Evolutionary conservation across 2,329 filamentous ascomycete genomes (phyloP).

Genomic region (Coniochaeta prunicola): DNA sequence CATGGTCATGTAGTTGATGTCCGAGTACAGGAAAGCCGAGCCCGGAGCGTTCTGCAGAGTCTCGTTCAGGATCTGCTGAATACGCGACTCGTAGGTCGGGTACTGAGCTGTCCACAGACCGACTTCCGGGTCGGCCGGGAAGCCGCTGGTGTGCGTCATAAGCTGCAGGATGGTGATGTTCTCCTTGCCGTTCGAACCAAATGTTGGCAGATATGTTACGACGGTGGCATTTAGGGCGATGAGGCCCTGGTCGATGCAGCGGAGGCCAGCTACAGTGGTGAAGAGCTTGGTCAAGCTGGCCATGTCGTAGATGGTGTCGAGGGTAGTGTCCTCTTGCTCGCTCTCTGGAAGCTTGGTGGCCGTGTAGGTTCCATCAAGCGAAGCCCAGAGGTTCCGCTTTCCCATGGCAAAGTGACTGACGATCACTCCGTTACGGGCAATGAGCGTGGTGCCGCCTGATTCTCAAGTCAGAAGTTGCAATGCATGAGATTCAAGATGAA

Average conservation of each 20-base stretch:
- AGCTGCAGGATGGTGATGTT: slow-evolving; percentile 24
- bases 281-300: slow-evolving; percentile 30
- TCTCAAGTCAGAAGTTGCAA: not conserved
- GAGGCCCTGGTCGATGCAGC: slow-evolving; percentile 18
- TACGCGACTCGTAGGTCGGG: slow-evolving; percentile 15
- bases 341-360: slow-evolving; percentile 13
- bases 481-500: not conserved
- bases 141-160: slow-evolving; percentile 25
- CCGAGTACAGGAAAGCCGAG: slow-evolving; percentile 23
- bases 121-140: slow-evolving; percentile 19
- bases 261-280: slow-evolving; percentile 23
- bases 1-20: slow-evolving; percentile 26
- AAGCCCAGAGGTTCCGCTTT: slow-evolving; percentile 17
- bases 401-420: slow-evolving; percentile 20
- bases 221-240: slow-evolving; percentile 20
- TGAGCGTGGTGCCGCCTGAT: slow-evolving; percentile 10
- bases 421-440: slow-evolving; percentile 14
- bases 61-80: slow-evolving; percentile 18
- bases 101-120: slow-evolving; percentile 16
- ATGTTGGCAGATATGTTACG: slow-evolving; percentile 21
- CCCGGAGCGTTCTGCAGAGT: slow-evolving; percentile 18
- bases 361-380: slow-evolving; percentile 18
- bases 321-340: slow-evolving; percentile 18
- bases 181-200: slow-evolving; percentile 23
- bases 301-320: slow-evolving; percentile 30